Conservation (phyloP, 805 yeast genomes). For the Isabelozyma heimii region DNA sequence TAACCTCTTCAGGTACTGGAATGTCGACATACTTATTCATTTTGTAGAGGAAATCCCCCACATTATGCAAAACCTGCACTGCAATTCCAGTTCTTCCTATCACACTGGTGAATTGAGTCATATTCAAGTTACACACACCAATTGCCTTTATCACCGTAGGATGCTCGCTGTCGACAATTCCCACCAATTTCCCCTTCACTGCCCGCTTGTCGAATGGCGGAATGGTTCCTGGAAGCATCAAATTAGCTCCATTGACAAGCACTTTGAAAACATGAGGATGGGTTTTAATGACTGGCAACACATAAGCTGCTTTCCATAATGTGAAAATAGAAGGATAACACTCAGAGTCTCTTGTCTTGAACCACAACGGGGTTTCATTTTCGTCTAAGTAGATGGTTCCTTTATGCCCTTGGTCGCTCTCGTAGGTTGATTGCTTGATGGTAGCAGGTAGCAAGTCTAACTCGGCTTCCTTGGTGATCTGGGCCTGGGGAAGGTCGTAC, state of each 20-base stretch:
- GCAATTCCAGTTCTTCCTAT: conserved; percentile 77
- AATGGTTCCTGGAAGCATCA: conserved; percentile 72
- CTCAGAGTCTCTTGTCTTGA: conserved; percentile 54
- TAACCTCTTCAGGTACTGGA: conserved; percentile 22
- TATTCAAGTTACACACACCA: conserved; percentile 56
- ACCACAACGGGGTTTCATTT: conserved; percentile 69
- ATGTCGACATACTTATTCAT: conserved; percentile 47
- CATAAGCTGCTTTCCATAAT: conserved; percentile 63
- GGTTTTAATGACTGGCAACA: conserved; percentile 68
- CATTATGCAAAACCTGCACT: conserved; percentile 64
- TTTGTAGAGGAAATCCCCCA: conserved; percentile 62
- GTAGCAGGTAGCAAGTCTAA: conserved; percentile 46
- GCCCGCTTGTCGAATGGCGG: conserved; percentile 56
- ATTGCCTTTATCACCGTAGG: conserved; percentile 72
- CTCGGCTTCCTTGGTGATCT: conserved; percentile 41
- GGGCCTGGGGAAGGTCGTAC: conserved; percentile 38
- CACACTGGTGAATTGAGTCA: conserved; percentile 44
- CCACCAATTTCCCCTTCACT: conserved; percentile 60
- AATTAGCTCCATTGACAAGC: conserved; percentile 74
- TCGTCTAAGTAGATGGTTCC: conserved; percentile 69
- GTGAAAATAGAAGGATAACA: conserved; percentile 71
- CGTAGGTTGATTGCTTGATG: conserved; percentile 63
- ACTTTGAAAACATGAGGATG: conserved; percentile 71
- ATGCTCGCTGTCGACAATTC: conserved; percentile 56
- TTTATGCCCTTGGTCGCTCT: conserved; percentile 45